Evolutionary conservation across 352 stramenopile species (phyloP).

Genomic region (Pythium angustatum): DNA sequence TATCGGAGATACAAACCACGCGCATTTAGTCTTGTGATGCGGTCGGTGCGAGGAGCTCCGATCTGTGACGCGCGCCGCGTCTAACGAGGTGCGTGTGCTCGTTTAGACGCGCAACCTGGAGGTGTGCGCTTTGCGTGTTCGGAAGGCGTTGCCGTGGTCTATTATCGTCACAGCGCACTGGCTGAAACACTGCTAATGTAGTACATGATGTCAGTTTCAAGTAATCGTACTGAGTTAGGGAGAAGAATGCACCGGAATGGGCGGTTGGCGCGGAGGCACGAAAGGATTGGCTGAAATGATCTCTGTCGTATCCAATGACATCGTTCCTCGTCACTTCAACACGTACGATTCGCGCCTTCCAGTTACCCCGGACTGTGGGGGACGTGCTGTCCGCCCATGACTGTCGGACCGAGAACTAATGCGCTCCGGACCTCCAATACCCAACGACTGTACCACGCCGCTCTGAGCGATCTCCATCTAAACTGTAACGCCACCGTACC

Average conservation of each 20-base stretch:
- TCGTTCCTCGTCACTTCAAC: too few relatives aligned
- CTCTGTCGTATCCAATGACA: too few relatives aligned
- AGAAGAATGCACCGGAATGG: slow-evolving; percentile 1
- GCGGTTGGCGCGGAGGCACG: neutral
- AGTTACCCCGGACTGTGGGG: too few relatives aligned
- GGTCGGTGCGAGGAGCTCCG: neutral
- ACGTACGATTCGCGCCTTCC: too few relatives aligned
- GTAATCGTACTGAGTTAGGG: neutral
- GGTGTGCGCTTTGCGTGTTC: neutral
- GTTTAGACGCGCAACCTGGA: neutral
- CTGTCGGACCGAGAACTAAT: too few relatives aligned
- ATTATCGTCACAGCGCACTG: neutral
- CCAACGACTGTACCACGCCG: too few relatives aligned
- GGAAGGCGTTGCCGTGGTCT: too few relatives aligned
- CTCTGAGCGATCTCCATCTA: too few relatives aligned
- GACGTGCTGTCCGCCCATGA: too few relatives aligned
- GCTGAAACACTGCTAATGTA: neutral
- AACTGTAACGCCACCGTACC: too few relatives aligned
- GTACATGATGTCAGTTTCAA: neutral
- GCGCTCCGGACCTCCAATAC: too few relatives aligned
- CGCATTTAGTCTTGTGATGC: too few relatives aligned
- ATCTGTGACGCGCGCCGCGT: slow-evolving; percentile 1
- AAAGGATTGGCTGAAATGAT: neutral
- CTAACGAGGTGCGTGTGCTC: neutral
- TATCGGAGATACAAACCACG: slow-evolving; percentile 79